Evolutionary conservation across 805 yeast species (phyloP), one percentile per base, ranked within the genome.

Genomic region (Saitoella complicata): DNA sequence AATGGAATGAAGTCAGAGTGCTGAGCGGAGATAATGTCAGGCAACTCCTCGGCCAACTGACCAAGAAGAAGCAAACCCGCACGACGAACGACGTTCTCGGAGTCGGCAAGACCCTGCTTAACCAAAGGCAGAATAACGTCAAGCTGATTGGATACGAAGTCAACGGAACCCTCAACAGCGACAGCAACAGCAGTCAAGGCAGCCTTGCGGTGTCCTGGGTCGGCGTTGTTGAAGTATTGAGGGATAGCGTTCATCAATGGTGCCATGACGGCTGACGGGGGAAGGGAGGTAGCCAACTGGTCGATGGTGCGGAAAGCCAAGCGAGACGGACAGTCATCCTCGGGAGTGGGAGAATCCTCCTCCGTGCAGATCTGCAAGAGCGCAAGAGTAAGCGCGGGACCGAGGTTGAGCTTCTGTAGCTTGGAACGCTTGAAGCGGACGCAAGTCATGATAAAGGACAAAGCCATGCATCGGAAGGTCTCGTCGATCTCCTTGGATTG

Each of bases 91-190:
- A 78, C 62, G 40, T 78, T 67, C 54, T 81, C 78, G 11, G 72
- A 51, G 61, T 85, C 94, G 57, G 78, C 77, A 57, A 91, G 70
- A 53, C 95, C 95, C 43, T 71, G 64, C 44, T 82, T 71, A 41
- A 88, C 65, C 47, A 77, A 72, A 43, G 85, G 84, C 44, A 86
- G 71, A 50, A 91, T 66, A 57, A 77, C 78, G 48, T 73, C 72
- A 49, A 87, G 65, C 58, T 86, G 88, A 41, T 80, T 71, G 40
- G 86, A 73, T 55, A 82, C 72, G 62, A 71, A 88, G 58, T 91
- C 99, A 50, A 97, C 97, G 38, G 97, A 88, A 60, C 97, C 98
- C 51, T 81, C 74, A 40, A 82, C 82, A 43, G 88, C 76, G 46
- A 76, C 83, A 55, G 93, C 85, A 50, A 91, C 67, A 33, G 94